Conservation (phyloP, 306 rosid species). For the Biancaea sappan region DNA sequence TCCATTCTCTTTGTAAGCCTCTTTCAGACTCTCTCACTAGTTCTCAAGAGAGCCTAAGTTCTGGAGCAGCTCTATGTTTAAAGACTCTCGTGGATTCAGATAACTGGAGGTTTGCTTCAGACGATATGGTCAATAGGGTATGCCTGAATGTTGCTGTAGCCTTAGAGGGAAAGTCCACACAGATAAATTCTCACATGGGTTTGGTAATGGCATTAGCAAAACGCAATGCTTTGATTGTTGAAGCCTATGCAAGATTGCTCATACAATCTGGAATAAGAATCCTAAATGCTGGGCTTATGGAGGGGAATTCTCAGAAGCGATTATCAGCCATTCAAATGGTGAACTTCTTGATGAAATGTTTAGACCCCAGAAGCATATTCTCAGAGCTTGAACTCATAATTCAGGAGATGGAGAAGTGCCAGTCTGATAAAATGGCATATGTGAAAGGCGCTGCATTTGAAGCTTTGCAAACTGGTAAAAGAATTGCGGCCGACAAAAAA, state of each 20-base stretch:
- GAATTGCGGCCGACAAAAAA: slow-evolving; percentile 53
- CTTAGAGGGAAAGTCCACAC: slow-evolving; percentile 63
- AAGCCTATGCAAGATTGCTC: slow-evolving; percentile 82
- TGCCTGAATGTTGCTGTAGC: slow-evolving; percentile 84
- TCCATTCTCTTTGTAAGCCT: slow-evolving; percentile 66
- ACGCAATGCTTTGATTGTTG: slow-evolving; percentile 69
- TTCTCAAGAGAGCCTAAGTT: slow-evolving; percentile 71
- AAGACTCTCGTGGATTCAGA: slow-evolving; percentile 84
- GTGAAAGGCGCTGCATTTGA: slow-evolving; percentile 88
- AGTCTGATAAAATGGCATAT: slow-evolving; percentile 77
- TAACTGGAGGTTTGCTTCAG: slow-evolving; percentile 81
- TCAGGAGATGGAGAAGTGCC: slow-evolving; percentile 78
- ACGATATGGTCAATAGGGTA: slow-evolving; percentile 76
- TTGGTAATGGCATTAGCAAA: slow-evolving; percentile 75
- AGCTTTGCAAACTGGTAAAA: slow-evolving; percentile 82
- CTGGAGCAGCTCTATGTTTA: slow-evolving; percentile 79
- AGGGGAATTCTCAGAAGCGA: slow-evolving; percentile 80
- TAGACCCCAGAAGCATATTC: slow-evolving; percentile 73
- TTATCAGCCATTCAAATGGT: slow-evolving; percentile 77
- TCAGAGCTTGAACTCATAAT: slow-evolving; percentile 66
- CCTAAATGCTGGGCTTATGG: slow-evolving; percentile 55
- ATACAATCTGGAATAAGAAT: slow-evolving; percentile 69
- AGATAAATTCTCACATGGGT: slow-evolving; percentile 74
- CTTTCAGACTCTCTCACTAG: slow-evolving; percentile 68
- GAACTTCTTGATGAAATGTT: slow-evolving; percentile 74